A percentile compares a stretch with the other conserved stretches of the same genome.
phyloP scores from a whole-genome alignment of 2,329 filamentous ascomycete genomes.

The Alternaria ethzedia region DNA sequence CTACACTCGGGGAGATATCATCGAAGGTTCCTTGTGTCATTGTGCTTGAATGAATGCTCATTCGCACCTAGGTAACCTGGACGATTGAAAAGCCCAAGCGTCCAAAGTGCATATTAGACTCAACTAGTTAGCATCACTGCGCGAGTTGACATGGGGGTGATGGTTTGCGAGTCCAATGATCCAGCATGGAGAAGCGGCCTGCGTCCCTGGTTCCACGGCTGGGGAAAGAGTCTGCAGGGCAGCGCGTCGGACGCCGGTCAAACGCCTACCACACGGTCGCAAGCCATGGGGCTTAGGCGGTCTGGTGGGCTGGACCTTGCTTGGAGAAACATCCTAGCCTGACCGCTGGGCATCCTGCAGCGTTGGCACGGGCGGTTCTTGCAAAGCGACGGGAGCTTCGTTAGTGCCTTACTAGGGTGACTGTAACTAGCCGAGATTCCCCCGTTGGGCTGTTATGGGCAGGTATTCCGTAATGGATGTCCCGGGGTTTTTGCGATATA shows the following conservation, averaged over 20 bases:
- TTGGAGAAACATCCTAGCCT: constrained; percentile 27
- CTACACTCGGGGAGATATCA: constrained; percentile 28
- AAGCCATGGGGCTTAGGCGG: constrained; percentile 34
- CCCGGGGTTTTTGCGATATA: constrained; percentile 8
- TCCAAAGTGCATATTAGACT: constrained; percentile 42
- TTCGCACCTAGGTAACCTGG: constrained; percentile 39
- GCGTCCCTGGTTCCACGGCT: constrained; percentile 31
- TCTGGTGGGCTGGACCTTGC: constrained; percentile 33
- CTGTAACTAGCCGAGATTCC: constrained; percentile 32
- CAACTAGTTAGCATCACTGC: constrained; percentile 38
- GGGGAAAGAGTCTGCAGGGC: constrained; percentile 35
- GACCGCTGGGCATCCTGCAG: constrained; percentile 31
- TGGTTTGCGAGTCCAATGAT: constrained; percentile 29
- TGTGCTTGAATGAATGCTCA: constrained; percentile 36
- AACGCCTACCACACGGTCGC: constrained; percentile 35
- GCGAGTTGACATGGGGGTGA: constrained; percentile 29
- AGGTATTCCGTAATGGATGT: constrained; percentile 25
- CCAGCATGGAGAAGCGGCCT: constrained; percentile 28
- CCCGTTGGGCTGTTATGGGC: constrained; percentile 34
- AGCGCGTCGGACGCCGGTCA: constrained; percentile 31
- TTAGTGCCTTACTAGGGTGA: constrained; percentile 20
- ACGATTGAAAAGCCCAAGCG: constrained; percentile 42
- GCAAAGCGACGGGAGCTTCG: constrained; percentile 32
- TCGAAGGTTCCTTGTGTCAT: constrained; percentile 41
- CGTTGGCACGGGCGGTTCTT: constrained; percentile 33